Evolutionary conservation across 1,284 basidiomycete species (phyloP), one percentile per base, ranked within the genome.

Genomic region (Athelia psychrophila): DNA sequence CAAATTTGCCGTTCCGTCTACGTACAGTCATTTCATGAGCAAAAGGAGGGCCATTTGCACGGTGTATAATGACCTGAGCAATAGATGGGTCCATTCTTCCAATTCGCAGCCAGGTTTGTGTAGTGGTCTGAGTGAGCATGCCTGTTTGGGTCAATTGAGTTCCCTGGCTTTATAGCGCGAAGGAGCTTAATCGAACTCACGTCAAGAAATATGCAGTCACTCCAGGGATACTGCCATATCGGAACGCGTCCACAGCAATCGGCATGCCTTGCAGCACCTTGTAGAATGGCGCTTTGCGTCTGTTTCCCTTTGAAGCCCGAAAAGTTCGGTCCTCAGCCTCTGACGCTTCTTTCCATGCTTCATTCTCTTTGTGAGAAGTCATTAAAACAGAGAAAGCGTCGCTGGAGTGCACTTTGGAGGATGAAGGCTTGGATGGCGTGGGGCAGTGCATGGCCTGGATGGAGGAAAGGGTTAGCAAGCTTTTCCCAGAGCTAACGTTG

Each of bases 201-300:
- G 88, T 93, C 56, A 97, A 71, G 59, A 96, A 93, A 68, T 97
- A 96, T 0, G 93, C 93, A 2, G 80, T 89, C 12, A 97, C 84
- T 10, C 83, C 84, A 6, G 93, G 92, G 51, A 98, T 93, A n/a
- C 78, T 75, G 2, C 95, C 95, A 66, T 96, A 98, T 46, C 89
- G 83, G 68, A 98, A 98, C 1, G 94, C 95, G 63, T 98, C 96
- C 0, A 98, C 95, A 5, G 94, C 90, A 44, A 98, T 91, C 1
- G 95, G 94, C 95, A 98, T 98, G 2, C 97, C 96, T 58, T 93
- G 91, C 57, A 99, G 71, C n/a, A 95, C 82, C 72, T 97, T 98
- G 72, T 95, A 97, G 65, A 97, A 97, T 0, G 95, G 95, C 1
- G 93, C 93, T 52, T 84, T 86, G 49, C 91, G 74, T 36, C 87